Base-by-base conservation (phyloP, 2,329 filamentous ascomycete species). In the Exophiala dermatitidis region DNA sequence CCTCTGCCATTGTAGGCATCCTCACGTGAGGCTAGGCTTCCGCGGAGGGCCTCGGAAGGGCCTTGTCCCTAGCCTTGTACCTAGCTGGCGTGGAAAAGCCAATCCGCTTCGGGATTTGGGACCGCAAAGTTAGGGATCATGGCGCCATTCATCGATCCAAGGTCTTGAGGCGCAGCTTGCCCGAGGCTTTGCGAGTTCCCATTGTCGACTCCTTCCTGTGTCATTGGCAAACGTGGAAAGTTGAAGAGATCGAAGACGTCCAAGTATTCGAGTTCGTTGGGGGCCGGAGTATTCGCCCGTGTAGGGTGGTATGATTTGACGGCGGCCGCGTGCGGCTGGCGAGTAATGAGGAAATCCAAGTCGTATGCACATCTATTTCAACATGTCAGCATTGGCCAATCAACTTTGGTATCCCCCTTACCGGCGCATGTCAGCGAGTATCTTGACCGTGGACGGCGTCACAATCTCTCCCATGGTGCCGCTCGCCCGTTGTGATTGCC, bases 171-270 rank as follows among this genome's bases (percentile, higher is more conserved):
- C 28, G 52, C 52, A 29, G 51, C 50, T 37, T 55, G 52, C 28
- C 40, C 54, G 33, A 59, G 19, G 6, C 30, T 33, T 19, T 54
- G 53, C 26, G 47, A 34, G 29, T 48, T 48, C 7, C 34, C 52
- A 29, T 53, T 52, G 6, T 56, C 53, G 29, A 55, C 33, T 10
- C 53, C 50, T 37, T 60, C 59, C 4, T 69, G 64, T 3, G 65
- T 52, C 19, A 72, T 69, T 0, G 79, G 79, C 28, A 95, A 72
- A 12, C 89, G 76, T 1, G 90, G 90, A 52, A 94, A 83, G 66
- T 95, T 95, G 76, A 95, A 96, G 66, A 94, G 95, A 63, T 93
- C 88, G 67, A 96, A 95, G 0, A 95, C 87, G 63, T 95, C 90
- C 2, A 95, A 74, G 66, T 94, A 95, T 67, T 95, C 90, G 2